Conservation (phyloP, 2,329 filamentous ascomycete genomes). For the Aspergillus sp. region DNA sequence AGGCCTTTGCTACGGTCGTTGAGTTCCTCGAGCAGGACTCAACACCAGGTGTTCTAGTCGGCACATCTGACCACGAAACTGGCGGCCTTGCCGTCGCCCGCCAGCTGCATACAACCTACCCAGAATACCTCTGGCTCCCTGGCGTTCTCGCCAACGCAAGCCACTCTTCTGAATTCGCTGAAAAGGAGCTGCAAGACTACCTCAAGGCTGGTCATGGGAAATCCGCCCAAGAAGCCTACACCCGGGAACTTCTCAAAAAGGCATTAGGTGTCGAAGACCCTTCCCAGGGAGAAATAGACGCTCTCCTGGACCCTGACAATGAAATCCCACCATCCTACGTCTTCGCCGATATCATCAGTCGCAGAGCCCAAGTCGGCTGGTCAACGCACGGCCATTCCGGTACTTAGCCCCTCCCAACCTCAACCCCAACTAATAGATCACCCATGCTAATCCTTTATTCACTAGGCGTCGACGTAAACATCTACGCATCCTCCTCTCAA, state of each 20-base stretch:
- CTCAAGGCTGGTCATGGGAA: constrained; percentile 47
- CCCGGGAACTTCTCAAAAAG: constrained; percentile 66
- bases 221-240: constrained; percentile 59
- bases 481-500: constrained; percentile 76
- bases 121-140: constrained; percentile 78
- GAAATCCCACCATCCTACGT: constrained; percentile 57
- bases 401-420: constrained; percentile 21
- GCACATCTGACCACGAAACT: constrained; percentile 94
- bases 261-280: constrained; percentile 77
- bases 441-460: constrained; percentile 10
- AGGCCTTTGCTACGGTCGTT: constrained; percentile 75
- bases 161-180: constrained; percentile 69
- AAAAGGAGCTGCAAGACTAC: constrained; percentile 61
- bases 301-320: constrained; percentile 59
- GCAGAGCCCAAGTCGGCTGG: constrained; percentile 89
- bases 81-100: constrained; percentile 81
- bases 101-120: constrained; percentile 64
- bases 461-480: constrained; percentile 85
- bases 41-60: constrained; percentile 74
- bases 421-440: not conserved
- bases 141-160: constrained; percentile 77
- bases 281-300: constrained; percentile 67
- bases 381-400: constrained; percentile 83
- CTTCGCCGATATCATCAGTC: constrained; percentile 83
- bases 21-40: constrained; percentile 78